A percentile compares a stretch with the other conserved stretches of the same genome.
Evolutionary conservation across 441 rosid genomes (phyloP).

Genomic region (Theobroma grandiflorum): DNA sequence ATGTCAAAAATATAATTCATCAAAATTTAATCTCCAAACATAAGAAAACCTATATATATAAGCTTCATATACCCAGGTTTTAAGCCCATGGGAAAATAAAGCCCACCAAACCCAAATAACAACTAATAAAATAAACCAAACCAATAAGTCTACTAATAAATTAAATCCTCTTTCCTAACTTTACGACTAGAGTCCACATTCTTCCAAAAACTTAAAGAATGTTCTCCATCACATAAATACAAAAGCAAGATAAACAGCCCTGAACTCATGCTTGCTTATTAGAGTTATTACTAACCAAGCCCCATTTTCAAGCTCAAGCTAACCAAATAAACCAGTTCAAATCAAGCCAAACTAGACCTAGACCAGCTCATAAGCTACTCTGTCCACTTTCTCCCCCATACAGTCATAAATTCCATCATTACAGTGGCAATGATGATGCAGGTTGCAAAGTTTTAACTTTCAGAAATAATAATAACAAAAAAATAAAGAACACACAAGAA

Average conservation of each 20-base stretch:
- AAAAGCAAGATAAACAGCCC: neutral
- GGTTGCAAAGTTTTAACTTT: neutral
- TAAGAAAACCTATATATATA: no score
- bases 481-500: neutral
- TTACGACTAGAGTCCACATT: no score
- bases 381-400: neutral
- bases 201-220: no score
- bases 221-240: neutral
- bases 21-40: no score
- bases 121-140: no score
- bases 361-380: neutral
- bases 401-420: neutral
- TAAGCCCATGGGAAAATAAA: no score
- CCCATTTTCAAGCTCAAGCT: neutral
- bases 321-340: constrained; percentile 3
- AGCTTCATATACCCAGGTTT: no score
- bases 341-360: neutral
- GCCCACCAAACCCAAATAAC: no score
- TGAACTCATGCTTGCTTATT: neutral
- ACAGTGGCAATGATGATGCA: neutral
- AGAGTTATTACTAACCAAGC: neutral
- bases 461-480: neutral
- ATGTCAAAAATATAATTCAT: no score
- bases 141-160: no score
- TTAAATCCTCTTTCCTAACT: no score